Conservation (phyloP, 345 rosid genomes). For the Brassica carinata region DNA sequence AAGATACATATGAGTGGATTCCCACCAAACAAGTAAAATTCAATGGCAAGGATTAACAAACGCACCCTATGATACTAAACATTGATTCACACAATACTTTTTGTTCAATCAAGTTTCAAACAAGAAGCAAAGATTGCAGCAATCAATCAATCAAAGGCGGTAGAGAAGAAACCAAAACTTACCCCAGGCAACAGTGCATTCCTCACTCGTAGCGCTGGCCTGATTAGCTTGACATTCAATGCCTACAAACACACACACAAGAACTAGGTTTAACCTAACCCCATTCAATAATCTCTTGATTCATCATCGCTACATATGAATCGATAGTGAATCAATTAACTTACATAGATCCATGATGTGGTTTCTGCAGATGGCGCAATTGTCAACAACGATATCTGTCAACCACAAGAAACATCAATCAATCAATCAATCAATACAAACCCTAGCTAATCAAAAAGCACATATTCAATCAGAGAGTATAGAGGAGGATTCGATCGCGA, state of each 20-base stretch:
- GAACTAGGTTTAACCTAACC: not conserved
- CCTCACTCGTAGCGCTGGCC: slow-evolving; percentile 92
- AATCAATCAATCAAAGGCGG: slow-evolving; percentile 10
- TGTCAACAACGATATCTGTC: slow-evolving; percentile 90
- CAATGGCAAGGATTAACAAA: not conserved
- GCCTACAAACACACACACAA: slow-evolving; percentile 49
- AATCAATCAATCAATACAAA: not conserved
- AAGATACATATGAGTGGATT: not conserved
- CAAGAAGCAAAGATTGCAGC: not conserved
- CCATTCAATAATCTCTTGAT: not conserved
- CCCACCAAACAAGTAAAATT: slow-evolving; percentile 1
- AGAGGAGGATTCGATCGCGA: slow-evolving; percentile 19
- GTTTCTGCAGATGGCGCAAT: slow-evolving; percentile 94
- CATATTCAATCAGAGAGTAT: not conserved
- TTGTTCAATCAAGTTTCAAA: not conserved
- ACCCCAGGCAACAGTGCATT: slow-evolving; percentile 99
- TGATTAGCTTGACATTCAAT: slow-evolving; percentile 97
- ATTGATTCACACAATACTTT: not conserved
- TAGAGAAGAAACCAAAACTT: slow-evolving; percentile 5
- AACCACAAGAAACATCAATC: slow-evolving; percentile 25
- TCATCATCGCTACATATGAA: not conserved
- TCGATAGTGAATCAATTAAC: slow-evolving; percentile 23
- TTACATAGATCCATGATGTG: slow-evolving; percentile 97
- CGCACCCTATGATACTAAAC: not conserved
- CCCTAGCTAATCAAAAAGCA: not conserved